Evolutionary conservation across 2,329 filamentous ascomycete species (phyloP).

Genomic region (Thermothelomyces thermophilus): DNA sequence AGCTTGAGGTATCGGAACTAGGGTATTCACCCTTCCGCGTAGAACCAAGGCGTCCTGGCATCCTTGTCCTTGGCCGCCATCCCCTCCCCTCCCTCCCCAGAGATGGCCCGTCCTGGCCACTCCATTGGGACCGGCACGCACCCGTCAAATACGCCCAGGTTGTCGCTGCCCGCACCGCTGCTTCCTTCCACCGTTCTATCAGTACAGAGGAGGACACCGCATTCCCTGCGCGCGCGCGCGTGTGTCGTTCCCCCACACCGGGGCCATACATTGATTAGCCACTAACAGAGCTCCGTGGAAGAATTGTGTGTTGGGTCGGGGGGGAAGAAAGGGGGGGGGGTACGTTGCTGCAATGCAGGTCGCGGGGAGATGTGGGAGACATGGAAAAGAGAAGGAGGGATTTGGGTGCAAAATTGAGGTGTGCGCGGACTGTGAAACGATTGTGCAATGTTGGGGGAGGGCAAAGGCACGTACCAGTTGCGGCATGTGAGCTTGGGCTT

Average conservation of each 20-base stretch:
- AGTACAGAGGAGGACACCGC: conserved; percentile 68
- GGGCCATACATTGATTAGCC: neutral
- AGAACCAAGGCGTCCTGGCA: conserved; percentile 37
- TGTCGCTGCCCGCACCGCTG: neutral
- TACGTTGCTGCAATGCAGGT: too few relatives aligned
- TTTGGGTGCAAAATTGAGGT: too few relatives aligned
- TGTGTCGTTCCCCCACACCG: neutral
- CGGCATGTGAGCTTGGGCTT: conserved; percentile 71
- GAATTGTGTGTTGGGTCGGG: too few relatives aligned
- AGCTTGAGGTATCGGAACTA: too few relatives aligned
- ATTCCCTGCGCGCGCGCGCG: too few relatives aligned
- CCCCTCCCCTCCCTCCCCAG: conserved; percentile 18
- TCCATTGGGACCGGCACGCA: conserved; percentile 58
- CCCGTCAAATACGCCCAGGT: conserved; percentile 42
- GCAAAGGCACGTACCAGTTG: conserved; percentile 54
- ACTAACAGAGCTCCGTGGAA: too few relatives aligned
- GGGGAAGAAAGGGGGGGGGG: too few relatives aligned
- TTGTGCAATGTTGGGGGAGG: neutral
- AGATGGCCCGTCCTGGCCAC: conserved; percentile 40
- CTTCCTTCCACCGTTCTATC: neutral
- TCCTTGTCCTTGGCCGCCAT: neutral
- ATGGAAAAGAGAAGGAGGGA: too few relatives aligned
- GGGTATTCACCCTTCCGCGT: neutral
- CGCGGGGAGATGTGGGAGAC: too few relatives aligned
- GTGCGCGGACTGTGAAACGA: neutral